These are phyloP conservation scores for Striga asiatica DNA, from an alignment of 257 asterid species.

Conservation along the genomic window DNA sequence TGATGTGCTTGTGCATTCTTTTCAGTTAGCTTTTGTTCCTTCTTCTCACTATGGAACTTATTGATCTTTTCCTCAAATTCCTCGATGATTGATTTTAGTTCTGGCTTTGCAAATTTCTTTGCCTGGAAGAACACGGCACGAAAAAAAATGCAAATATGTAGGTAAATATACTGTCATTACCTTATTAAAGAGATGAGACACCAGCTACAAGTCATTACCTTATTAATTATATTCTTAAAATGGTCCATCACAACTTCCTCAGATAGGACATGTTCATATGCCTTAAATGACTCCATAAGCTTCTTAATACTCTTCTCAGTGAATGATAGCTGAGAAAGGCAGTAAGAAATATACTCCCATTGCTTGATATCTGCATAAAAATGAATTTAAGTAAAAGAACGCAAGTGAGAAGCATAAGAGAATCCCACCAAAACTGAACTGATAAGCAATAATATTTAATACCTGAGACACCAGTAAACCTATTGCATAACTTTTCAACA, in stretches of 20 bases:
- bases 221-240: constrained; percentile 62
- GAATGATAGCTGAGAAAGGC: constrained; percentile 87
- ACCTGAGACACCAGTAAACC: constrained; percentile 92
- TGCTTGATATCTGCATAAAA: constrained; percentile 58
- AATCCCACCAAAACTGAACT: constrained; percentile 1
- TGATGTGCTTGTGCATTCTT: constrained; percentile 77
- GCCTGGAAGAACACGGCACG: constrained; percentile 35
- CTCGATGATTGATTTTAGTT: constrained; percentile 66
- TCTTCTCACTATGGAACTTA: constrained; percentile 64
- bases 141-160: neutral
- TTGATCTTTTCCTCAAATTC: constrained; percentile 82
- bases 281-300: constrained; percentile 75
- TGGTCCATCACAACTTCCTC: constrained; percentile 81
- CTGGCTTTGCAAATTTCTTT: constrained; percentile 88
- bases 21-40: constrained; percentile 69
- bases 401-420: neutral
- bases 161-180: too few species aligned
- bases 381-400: neutral
- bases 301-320: constrained; percentile 84
- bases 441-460: constrained; percentile 5
- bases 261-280: constrained; percentile 69
- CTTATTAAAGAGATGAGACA: neutral
- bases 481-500: constrained; percentile 91
- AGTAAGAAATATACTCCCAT: constrained; percentile 86
- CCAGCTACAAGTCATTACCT: constrained; percentile 33